Evolutionary conservation across 164 flowering plant genomes (phyloP), one percentile per base, ranked within the genome.

Genomic region (Vitis cinerea): DNA sequence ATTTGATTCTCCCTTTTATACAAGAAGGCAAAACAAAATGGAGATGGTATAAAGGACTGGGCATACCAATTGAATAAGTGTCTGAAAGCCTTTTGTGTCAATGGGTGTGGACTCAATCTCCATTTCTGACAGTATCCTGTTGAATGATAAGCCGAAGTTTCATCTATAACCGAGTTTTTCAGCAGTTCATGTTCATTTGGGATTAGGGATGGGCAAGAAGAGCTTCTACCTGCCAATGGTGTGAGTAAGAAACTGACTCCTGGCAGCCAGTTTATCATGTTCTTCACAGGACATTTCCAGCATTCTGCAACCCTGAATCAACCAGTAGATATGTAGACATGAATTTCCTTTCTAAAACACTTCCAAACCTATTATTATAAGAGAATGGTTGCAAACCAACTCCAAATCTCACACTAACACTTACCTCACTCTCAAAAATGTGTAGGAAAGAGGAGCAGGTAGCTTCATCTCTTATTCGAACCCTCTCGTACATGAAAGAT

Each of bases 281-380:
- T 92, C 90, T 73, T 78, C 84, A 60, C 97, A 92, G 12, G 83
- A 67, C 91, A 92, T 88, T 67, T 90, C 94, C 77, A 88, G 64
- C 96, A 92, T 90, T 77, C 76, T 77, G 80, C 96, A 90, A 50
- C 97, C 95, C 91, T 90, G 68, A 16, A 17, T 14, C 27, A 19
- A 19, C 27, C 15, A 57, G 2, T 17, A 16, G 60, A 57, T n/a
- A 16, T 9, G 17, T 3, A 16, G 7, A 17, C 27, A 14, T 9
- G 10, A 17, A 57, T 14, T 9, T 15, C 9, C 9, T 4, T 16
- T 9, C 4, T 57, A 7, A 57, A 16, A 57, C 17, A 9, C 27
- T n/a, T 57, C 17, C 7, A 37, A 37, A 37, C 11, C 49, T 16
- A 47, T 61, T 1, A 44, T 37, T 4, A 6, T 37, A 37, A 37